Conservation (phyloP, 2,329 filamentous ascomycete genomes). For the Fusarium nurragi region DNA sequence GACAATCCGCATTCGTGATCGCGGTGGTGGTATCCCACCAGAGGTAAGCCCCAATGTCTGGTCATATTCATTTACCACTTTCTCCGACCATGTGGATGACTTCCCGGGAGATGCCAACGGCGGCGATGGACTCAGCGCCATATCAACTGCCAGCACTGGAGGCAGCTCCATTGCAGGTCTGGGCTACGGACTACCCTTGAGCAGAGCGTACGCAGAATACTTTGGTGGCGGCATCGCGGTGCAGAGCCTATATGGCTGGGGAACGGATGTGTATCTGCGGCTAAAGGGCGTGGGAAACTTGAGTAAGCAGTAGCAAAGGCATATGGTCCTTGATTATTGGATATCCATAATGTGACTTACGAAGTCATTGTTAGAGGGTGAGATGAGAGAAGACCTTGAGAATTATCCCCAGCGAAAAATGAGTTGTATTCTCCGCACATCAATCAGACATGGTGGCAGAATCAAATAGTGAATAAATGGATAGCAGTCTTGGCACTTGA, state of each 20-base stretch:
- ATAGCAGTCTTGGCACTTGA: neutral
- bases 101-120: constrained; percentile 53
- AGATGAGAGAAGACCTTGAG: neutral
- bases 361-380: neutral
- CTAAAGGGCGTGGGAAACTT: constrained; percentile 71
- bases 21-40: constrained; percentile 91
- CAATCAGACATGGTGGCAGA: neutral
- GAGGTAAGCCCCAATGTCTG: constrained; percentile 88
- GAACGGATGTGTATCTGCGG: constrained; percentile 73
- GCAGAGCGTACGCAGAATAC: constrained; percentile 95
- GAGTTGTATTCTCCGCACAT: neutral
- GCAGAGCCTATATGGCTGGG: constrained; percentile 97
- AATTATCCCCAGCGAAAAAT: neutral
- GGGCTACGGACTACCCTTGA: constrained; percentile 90
- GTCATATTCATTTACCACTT: constrained; percentile 98
- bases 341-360: neutral
- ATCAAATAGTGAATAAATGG: neutral
- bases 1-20: constrained; percentile 93
- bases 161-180: constrained; percentile 89
- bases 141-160: constrained; percentile 76
- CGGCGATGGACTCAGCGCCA: constrained; percentile 72
- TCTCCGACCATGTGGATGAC: constrained; percentile 68
- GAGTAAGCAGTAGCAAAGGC: constrained; percentile 42
- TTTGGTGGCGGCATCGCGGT: constrained; percentile 95
- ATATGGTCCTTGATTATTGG: neutral